A percentile compares a stretch with the other conserved stretches of the same genome.
phyloP scores from a whole-genome alignment of 2,329 filamentous ascomycete species.

The Aureobasidium sp. region DNA sequence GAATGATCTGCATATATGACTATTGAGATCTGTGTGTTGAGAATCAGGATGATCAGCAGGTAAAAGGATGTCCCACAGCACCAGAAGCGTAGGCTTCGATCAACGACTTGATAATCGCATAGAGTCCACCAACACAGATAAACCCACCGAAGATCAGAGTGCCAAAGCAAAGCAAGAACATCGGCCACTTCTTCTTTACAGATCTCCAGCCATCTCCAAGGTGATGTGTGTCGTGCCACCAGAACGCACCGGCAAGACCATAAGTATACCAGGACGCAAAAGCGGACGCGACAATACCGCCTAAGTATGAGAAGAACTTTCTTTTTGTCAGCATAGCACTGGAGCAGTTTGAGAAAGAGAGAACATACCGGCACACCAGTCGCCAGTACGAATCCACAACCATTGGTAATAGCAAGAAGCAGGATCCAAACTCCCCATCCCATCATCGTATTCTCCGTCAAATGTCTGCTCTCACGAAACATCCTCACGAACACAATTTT shows the following conservation, averaged over 20 bases:
- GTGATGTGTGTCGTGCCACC: conserved; percentile 40
- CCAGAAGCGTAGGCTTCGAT: conserved; percentile 26
- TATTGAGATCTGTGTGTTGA: not conserved
- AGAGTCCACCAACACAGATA: conserved; percentile 42
- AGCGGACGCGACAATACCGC: conserved; percentile 42
- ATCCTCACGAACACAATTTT: conserved; percentile 45
- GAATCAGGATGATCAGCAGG: conserved; percentile 13
- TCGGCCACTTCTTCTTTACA: not conserved
- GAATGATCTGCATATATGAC: not conserved
- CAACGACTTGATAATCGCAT: conserved; percentile 38
- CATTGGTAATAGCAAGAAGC: conserved; percentile 40
- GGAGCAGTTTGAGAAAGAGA: conserved; percentile 21
- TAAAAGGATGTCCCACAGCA: conserved; percentile 22
- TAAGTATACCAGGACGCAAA: conserved; percentile 46
- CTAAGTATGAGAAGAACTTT: conserved; percentile 30
- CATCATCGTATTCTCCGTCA: conserved; percentile 39
- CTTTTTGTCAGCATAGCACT: too few relatives aligned
- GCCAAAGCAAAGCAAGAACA: conserved; percentile 30
- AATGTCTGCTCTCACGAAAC: conserved; percentile 38
- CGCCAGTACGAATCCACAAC: conserved; percentile 34
- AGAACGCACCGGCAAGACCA: conserved; percentile 46
- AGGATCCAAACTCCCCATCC: conserved; percentile 42
- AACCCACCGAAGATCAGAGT: conserved; percentile 37
- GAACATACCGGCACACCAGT: conserved; percentile 44
- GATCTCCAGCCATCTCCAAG: not conserved